Evolutionary conservation across 2,329 filamentous ascomycete genomes (phyloP), one percentile per base, ranked within the genome.

Genomic region (Lojkania enalia): DNA sequence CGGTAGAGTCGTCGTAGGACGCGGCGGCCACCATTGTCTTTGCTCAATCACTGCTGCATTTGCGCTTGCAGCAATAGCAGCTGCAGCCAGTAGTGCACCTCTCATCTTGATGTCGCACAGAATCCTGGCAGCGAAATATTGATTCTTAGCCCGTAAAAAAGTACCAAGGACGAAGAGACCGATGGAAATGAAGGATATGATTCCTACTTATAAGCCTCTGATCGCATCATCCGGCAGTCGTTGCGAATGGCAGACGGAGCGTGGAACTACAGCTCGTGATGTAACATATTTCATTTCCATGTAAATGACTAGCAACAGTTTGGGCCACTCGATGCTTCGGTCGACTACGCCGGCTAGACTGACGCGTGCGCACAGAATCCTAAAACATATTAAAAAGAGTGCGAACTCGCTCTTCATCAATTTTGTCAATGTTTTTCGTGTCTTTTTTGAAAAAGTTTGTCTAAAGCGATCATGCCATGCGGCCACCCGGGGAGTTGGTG

Each of bases 271-370:
- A 20, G 20, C 45, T 53, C 48, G 45, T 48, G 49, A 49, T 49
- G 48, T 51, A 49, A 46, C 49, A 51, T 45, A 44, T 50, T 62
- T 64, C 59, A 66, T 64, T 63, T 64, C 48, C 4, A 47, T 53
- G 55, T 64, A 64, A 46, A 66, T 64, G 55, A 64, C 42, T 14
- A 33, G 32, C 20, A 50, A 46, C 51, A 31, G 33, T 50, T 58
- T 40, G 44, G 46, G 52, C 46, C 36, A 25, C 47, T 44, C 46
- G 31, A 44, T 49, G 42, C 35, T 46, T 46, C 43, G 35, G 47
- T 45, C 33, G 42, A 52, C 43, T 42, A 39, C 39, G 38, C 35
- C 36, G 48, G 44, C 51, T 46, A 60, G 54, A 57, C 35, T 46
- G 39, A 32, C 3, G 42, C 52, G 47, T 51, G 44, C 38, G 39